A percentile compares a stretch with the other conserved stretches of the same genome.
Evolutionary conservation across 2,329 filamentous ascomycete genomes (phyloP).

Genomic region (Teratosphaeria pseudoeucalypti): DNA sequence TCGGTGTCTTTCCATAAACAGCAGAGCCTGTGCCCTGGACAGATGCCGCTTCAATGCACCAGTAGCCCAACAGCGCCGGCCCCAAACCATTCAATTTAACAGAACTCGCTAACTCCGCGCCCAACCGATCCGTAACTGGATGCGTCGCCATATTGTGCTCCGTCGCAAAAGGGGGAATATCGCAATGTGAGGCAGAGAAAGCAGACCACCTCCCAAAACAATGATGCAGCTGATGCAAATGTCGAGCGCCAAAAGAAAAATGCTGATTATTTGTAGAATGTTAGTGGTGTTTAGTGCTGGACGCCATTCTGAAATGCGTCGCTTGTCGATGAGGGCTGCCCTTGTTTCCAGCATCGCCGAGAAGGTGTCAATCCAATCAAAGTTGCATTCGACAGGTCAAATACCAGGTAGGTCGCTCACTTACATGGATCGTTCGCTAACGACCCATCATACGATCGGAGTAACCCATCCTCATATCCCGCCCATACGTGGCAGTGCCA

Average conservation of each 20-base stretch:
- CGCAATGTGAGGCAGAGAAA: not conserved
- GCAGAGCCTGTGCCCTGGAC: not conserved
- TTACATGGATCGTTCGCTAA: not conserved
- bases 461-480: constrained; percentile 10
- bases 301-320: not conserved
- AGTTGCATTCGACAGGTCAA: not conserved
- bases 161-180: constrained; percentile 1
- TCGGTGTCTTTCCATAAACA: not conserved
- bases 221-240: not conserved
- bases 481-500: constrained; percentile 15
- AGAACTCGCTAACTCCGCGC: not conserved
- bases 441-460: constrained; percentile 8
- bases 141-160: not conserved
- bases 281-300: not conserved
- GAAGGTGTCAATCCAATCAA: not conserved
- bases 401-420: not conserved
- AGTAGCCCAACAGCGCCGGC: not conserved
- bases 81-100: not conserved
- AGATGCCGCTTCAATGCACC: not conserved
- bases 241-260: not conserved
- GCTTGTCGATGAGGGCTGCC: not conserved
- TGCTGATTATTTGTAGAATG: not conserved
- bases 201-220: not conserved
- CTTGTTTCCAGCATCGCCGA: not conserved
- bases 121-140: not conserved